Conservation (phyloP, 805 yeast genomes). For the Debaryomyces castellii region DNA sequence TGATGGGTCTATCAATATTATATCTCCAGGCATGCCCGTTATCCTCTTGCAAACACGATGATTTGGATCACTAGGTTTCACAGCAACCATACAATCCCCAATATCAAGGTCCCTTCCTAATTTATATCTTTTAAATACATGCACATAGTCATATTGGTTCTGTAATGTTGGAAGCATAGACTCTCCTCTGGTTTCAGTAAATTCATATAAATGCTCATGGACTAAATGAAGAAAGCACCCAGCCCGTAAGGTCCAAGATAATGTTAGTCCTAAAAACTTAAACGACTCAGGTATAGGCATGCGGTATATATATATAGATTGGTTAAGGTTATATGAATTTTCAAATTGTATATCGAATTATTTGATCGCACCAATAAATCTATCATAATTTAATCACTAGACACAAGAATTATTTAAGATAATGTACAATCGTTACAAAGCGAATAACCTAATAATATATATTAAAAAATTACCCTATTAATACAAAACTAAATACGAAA, state of each 20-base stretch:
- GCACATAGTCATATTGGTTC: slow-evolving; percentile 73
- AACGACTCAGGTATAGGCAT: slow-evolving; percentile 19
- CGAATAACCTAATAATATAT: not conserved
- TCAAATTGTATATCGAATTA: not conserved
- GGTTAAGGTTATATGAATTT: not conserved
- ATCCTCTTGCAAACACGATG: slow-evolving; percentile 89
- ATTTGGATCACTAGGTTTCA: slow-evolving; percentile 85
- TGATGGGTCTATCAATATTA: slow-evolving; percentile 78
- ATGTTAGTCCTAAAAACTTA: slow-evolving; percentile 29
- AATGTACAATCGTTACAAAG: not conserved
- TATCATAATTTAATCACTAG: too few species aligned
- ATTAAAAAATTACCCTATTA: not conserved
- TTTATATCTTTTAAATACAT: slow-evolving; percentile 63
- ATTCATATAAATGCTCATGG: slow-evolving; percentile 66
- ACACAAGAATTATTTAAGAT: too few species aligned
- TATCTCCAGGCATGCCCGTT: slow-evolving; percentile 95
- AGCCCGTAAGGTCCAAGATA: slow-evolving; percentile 56
- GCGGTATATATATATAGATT: not conserved
- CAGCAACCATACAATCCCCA: slow-evolving; percentile 88
- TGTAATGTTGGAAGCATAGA: slow-evolving; percentile 92
- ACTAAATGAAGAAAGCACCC: slow-evolving; percentile 68
- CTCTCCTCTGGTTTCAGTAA: slow-evolving; percentile 85
- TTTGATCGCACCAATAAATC: not conserved
- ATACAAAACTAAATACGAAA: not conserved
- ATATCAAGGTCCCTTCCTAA: slow-evolving; percentile 64